Conservation (phyloP, 768 basidiomycete species). For the Botryobasidium botryosum region DNA sequence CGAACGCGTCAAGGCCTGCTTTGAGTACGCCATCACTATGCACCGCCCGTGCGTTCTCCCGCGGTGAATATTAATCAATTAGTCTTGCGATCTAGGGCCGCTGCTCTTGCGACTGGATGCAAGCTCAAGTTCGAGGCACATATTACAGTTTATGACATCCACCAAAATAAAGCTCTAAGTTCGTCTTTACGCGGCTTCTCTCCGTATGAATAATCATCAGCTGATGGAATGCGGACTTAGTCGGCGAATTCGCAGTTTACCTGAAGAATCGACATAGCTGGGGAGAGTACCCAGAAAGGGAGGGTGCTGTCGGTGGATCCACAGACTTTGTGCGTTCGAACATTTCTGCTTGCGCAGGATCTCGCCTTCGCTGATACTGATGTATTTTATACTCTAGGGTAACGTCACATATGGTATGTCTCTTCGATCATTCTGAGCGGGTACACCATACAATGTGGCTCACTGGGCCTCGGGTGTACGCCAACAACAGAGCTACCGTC, state of each 20-base stretch:
- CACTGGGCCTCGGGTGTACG: no score
- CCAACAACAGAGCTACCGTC: slow-evolving; percentile 30
- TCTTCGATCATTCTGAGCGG: neutral
- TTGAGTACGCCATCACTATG: slow-evolving; percentile 29
- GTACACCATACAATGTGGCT: no score
- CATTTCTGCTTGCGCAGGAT: neutral
- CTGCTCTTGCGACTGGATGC: slow-evolving; percentile 39
- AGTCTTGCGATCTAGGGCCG: slow-evolving; percentile 9
- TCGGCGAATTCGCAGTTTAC: slow-evolving; percentile 47
- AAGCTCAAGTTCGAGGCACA: slow-evolving; percentile 26
- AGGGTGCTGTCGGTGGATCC: slow-evolving; percentile 55
- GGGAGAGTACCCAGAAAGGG: slow-evolving; percentile 36
- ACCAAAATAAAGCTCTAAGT: slow-evolving; percentile 54
- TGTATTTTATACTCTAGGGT: slow-evolving; percentile 27
- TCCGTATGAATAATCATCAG: neutral
- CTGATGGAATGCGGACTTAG: no score
- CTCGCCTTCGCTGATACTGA: neutral
- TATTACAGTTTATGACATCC: slow-evolving; percentile 34
- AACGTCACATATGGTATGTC: slow-evolving; percentile 31
- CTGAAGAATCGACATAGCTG: slow-evolving; percentile 34
- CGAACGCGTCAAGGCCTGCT: slow-evolving; percentile 51
- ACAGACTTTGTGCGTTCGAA: slow-evolving; percentile 53
- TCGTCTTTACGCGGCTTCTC: slow-evolving; percentile 20
- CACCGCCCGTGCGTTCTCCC: neutral
- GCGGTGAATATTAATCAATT: no score